phyloP scores from a whole-genome alignment of 306 rosid species.

The Spatholobus suberectus region DNA sequence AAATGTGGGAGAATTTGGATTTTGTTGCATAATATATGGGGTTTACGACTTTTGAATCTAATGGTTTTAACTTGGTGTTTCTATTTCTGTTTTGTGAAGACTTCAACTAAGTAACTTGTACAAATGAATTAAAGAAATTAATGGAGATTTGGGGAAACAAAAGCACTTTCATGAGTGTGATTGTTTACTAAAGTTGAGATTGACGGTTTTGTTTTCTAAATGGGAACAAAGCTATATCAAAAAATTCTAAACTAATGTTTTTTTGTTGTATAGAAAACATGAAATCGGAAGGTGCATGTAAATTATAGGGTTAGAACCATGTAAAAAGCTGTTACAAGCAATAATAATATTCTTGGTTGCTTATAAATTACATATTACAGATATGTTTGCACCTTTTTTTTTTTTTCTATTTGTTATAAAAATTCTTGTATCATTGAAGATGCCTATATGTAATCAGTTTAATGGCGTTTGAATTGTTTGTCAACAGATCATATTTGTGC shows the following conservation, averaged over 20 bases:
- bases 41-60: background rate
- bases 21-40: background rate
- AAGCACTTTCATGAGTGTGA: background rate
- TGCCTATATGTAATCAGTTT: too few relatives aligned
- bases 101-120: background rate
- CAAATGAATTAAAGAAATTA: background rate
- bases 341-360: background rate
- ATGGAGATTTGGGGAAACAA: background rate
- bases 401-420: background rate
- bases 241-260: background rate
- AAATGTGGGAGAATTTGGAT: background rate
- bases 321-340: background rate
- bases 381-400: slow-evolving; percentile 1
- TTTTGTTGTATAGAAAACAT: background rate
- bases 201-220: background rate
- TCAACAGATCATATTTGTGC: too few relatives aligned
- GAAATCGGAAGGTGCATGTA: too few relatives aligned
- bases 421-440: background rate
- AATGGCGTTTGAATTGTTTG: background rate
- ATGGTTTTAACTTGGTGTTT: background rate
- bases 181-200: background rate
- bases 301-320: background rate
- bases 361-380: background rate
- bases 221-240: background rate
- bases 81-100: background rate